Evolutionary conservation across 1,284 basidiomycete genomes (phyloP).

Genomic region (Austroboletus niveus): DNA sequence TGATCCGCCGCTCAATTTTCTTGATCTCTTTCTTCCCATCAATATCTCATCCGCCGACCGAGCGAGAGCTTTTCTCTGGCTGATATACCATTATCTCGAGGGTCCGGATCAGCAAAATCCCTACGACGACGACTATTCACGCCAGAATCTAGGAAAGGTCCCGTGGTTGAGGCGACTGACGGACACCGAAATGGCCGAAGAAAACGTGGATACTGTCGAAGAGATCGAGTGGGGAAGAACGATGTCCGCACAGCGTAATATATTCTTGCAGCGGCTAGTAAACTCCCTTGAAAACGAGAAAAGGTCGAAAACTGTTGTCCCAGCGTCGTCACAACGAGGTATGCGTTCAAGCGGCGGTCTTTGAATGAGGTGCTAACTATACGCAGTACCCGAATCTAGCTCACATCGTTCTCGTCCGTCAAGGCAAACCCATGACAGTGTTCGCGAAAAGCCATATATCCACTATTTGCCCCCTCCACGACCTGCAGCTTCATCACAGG

Average conservation of each 20-base stretch:
- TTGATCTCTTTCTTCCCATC: conserved; percentile 78
- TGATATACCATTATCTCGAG: conserved; percentile 77
- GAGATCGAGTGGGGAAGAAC: conserved; percentile 64
- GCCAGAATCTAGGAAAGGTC: conserved; percentile 48
- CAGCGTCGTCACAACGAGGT: conserved; percentile 29
- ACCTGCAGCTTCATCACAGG: conserved; percentile 13
- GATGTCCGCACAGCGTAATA: conserved; percentile 64
- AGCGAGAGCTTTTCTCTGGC: conserved; percentile 76
- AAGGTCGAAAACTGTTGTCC: conserved; percentile 37
- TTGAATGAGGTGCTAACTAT: conserved; percentile 9
- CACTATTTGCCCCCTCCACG: conserved; percentile 36
- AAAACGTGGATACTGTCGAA: conserved; percentile 68
- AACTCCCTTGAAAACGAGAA: conserved; percentile 48
- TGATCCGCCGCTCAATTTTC: conserved; percentile 69
- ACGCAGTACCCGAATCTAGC: conserved; percentile 22
- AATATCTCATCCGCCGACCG: conserved; percentile 69
- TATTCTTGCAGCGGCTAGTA: conserved; percentile 62
- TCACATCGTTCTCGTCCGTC: conserved; percentile 28
- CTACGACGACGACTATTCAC: conserved; percentile 59
- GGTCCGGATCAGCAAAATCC: conserved; percentile 56
- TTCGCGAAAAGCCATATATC: conserved; percentile 40
- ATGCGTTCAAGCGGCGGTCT: conserved; percentile 1
- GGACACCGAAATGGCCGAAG: conserved; percentile 46
- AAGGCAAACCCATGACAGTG: conserved; percentile 25
- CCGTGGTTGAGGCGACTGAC: conserved; percentile 53